Evolutionary conservation across 192 early-diverging fungal species (phyloP).

Genomic region (Podila epicladia): DNA sequence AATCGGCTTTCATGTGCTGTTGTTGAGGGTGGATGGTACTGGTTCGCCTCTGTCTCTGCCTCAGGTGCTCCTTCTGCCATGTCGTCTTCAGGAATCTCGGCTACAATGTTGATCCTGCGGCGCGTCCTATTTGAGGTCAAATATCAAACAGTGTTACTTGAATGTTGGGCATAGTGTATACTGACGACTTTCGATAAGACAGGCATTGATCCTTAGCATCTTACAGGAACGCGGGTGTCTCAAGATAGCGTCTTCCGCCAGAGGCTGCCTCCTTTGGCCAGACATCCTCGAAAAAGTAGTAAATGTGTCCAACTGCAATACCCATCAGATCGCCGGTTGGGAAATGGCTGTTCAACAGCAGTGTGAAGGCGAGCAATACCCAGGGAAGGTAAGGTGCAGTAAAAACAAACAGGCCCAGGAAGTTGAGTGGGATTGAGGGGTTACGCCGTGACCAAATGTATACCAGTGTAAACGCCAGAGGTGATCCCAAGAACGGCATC

Average conservation of each 20-base stretch:
- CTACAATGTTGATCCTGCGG: constrained; percentile 20
- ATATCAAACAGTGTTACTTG: background rate
- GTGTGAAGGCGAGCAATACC: constrained; percentile 88
- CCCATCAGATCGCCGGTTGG: constrained; percentile 86
- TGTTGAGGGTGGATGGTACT: background rate
- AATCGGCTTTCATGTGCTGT: background rate
- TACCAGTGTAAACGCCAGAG: constrained; percentile 86
- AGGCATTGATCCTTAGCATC: background rate
- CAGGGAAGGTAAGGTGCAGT: constrained; percentile 93
- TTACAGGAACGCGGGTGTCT: constrained; percentile 66
- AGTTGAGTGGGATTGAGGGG: constrained; percentile 86
- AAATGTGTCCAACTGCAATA: constrained; percentile 90
- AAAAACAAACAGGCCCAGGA: constrained; percentile 92
- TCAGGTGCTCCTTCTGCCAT: background rate
- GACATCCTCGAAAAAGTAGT: constrained; percentile 96
- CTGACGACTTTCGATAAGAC: background rate
- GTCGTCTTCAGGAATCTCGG: constrained; percentile 20
- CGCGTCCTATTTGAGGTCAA: constrained; percentile 10
- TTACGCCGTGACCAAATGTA: constrained; percentile 99
- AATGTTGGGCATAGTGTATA: too few species aligned
- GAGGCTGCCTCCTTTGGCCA: constrained; percentile 82
- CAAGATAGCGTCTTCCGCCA: constrained; percentile 61
- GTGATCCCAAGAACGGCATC: constrained; percentile 83
- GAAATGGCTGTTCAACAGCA: constrained; percentile 79
- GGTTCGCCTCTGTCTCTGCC: background rate